A percentile compares a stretch with the other conserved stretches of the same genome.
These are phyloP conservation scores for Hysterangium stoloniferum DNA, from an alignment of 768 basidiomycete species.

Conservation along the genomic window DNA sequence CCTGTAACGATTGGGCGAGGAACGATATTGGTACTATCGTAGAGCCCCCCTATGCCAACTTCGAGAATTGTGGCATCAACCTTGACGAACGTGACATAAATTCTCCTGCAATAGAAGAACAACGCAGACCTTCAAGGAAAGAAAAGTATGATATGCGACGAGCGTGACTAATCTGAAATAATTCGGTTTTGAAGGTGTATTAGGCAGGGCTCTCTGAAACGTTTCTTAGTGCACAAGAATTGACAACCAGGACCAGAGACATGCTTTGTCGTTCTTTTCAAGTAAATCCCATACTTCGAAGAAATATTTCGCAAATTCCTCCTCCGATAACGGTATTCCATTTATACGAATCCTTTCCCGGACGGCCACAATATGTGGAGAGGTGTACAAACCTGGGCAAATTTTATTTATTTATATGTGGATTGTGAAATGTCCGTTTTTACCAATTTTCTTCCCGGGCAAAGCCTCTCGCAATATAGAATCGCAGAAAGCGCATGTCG, in stretches of 20 bases:
- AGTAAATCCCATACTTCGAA: constrained; percentile 94
- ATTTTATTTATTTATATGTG: not conserved
- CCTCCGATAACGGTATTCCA: constrained; percentile 82
- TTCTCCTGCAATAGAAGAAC: not conserved
- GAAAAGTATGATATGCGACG: constrained; percentile 85
- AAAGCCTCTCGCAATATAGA: constrained; percentile 72
- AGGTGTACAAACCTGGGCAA: constrained; percentile 80
- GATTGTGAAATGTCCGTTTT: constrained; percentile 17
- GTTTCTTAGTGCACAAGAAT: not conserved
- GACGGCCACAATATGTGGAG: constrained; percentile 93
- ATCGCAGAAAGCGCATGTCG: constrained; percentile 88
- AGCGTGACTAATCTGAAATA: constrained; percentile 95
- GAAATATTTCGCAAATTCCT: constrained; percentile 83
- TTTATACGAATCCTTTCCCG: constrained; percentile 94
- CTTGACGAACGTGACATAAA: constrained; percentile 18
- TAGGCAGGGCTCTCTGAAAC: constrained; percentile 37
- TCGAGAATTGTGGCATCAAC: constrained; percentile 90
- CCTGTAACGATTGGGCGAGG: constrained; percentile 87
- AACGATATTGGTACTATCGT: constrained; percentile 95
- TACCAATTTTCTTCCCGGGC: constrained; percentile 78
- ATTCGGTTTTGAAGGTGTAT: constrained; percentile 67
- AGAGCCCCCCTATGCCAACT: constrained; percentile 91
- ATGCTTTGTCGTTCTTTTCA: constrained; percentile 52
- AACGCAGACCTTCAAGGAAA: constrained; percentile 49
- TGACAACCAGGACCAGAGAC: no score